These are phyloP conservation scores for Talaromyces thailandensis DNA, from an alignment of 495 filamentous ascomycete species.

Conservation along the genomic window DNA sequence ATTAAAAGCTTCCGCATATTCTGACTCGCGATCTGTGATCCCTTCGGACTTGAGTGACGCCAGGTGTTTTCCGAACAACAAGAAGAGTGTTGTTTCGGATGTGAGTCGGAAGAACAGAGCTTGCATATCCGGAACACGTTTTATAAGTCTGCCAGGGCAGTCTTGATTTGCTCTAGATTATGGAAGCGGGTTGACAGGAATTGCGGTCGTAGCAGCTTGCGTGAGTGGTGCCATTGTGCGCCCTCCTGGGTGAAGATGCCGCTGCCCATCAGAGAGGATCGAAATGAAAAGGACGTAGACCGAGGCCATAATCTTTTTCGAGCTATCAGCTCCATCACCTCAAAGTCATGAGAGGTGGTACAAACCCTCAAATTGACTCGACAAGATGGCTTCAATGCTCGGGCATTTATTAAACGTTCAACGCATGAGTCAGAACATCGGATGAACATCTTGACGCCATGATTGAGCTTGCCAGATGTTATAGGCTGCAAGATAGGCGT, in stretches of 20 bases:
- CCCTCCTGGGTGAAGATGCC: background rate
- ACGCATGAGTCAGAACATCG: no score
- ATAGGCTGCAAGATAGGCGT: no score
- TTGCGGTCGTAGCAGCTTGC: background rate
- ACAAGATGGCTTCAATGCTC: background rate
- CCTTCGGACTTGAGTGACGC: background rate
- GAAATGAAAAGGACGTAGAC: background rate
- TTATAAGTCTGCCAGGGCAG: background rate
- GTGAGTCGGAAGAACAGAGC: background rate
- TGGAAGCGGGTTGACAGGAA: background rate
- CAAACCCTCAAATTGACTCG: background rate
- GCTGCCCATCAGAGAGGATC: background rate
- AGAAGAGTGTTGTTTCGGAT: background rate
- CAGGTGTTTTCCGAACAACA: background rate
- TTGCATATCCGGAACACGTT: background rate
- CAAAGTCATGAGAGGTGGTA: background rate
- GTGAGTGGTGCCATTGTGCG: background rate
- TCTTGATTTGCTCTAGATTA: background rate
- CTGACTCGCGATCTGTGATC: background rate
- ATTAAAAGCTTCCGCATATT: background rate
- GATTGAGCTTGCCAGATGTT: no score
- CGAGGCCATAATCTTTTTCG: background rate
- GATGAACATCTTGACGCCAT: no score
- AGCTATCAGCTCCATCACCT: background rate
- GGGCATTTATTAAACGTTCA: no score